A percentile compares a stretch with the other conserved stretches of the same genome.
phyloP scores from a whole-genome alignment of 805 yeast species.

The Barnettozyma vustinii region DNA sequence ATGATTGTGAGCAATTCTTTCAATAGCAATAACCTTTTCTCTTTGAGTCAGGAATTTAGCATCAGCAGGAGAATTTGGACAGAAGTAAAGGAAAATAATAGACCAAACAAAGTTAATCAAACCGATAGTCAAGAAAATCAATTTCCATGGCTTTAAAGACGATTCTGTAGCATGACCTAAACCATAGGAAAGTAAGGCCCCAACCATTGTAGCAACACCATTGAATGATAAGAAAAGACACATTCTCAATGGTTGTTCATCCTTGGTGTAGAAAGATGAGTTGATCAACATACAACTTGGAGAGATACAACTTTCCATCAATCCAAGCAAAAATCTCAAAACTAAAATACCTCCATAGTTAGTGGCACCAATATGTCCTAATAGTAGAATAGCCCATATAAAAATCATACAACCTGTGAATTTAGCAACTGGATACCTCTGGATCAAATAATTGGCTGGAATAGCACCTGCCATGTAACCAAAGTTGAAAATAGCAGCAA shows the following conservation, averaged over 20 bases:
- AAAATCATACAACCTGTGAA: conserved; percentile 3
- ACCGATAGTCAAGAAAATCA: conserved; percentile 27
- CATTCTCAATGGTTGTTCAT: conserved; percentile 30
- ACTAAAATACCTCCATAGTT: conserved; percentile 9
- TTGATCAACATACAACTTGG: conserved; percentile 30
- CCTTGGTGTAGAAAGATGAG: conserved; percentile 22
- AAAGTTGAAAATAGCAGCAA: conserved; percentile 7
- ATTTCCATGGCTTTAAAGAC: conserved; percentile 24
- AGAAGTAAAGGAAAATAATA: conserved; percentile 24
- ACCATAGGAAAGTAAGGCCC: conserved; percentile 27
- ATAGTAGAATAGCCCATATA: conserved; percentile 4
- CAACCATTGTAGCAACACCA: conserved; percentile 27
- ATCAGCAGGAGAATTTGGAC: conserved; percentile 34
- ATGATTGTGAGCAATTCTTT: conserved; percentile 29
- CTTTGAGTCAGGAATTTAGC: conserved; percentile 31
- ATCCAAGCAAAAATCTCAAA: conserved; percentile 10
- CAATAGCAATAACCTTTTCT: conserved; percentile 26
- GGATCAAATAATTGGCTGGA: conserved; percentile 4
- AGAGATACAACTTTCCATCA: conserved; percentile 17
- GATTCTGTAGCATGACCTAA: conserved; percentile 20
- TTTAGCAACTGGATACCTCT: conserved; percentile 6
- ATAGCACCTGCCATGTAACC: conserved; percentile 9
- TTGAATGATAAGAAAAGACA: conserved; percentile 29
- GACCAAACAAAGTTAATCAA: conserved; percentile 32
- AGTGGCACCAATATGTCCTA: conserved; percentile 3